phyloP scores from a whole-genome alignment of 441 rosid genomes.

The Rhodomyrtus psidioides region DNA sequence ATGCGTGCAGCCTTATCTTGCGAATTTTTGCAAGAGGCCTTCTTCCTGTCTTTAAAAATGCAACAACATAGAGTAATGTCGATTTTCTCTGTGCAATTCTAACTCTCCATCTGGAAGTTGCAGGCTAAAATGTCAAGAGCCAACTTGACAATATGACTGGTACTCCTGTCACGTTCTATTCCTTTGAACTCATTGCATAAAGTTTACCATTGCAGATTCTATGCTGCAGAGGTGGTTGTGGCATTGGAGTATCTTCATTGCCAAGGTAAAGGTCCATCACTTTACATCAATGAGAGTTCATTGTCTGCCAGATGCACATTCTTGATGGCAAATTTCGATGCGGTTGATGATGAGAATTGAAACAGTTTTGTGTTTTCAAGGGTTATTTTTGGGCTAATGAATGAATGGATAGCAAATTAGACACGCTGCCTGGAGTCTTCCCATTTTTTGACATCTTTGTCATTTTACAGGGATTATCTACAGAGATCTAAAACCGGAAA shows the following conservation, averaged over 20 bases:
- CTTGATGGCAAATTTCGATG: neutral
- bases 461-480: conserved; percentile 66
- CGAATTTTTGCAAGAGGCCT: neutral
- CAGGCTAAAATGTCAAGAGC: conserved; percentile 5
- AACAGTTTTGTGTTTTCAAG: neutral
- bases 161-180: neutral
- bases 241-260: conserved; percentile 98
- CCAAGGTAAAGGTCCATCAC: conserved; percentile 50
- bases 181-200: neutral
- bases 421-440: neutral
- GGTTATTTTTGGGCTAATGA: neutral
- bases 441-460: neutral
- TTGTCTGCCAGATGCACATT: neutral
- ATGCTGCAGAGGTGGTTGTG: conserved; percentile 79
- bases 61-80: neutral
- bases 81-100: neutral
- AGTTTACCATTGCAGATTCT: conserved; percentile 44
- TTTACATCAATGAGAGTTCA: neutral
- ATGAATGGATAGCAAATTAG: neutral
- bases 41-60: neutral
- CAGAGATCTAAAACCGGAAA: conserved; percentile 95
- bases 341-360: neutral
- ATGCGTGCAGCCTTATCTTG: neutral
- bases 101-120: neutral
- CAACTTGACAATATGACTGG: neutral